phyloP scores from a whole-genome alignment of 2,329 filamentous ascomycete genomes.

The Diaporthe citri region DNA sequence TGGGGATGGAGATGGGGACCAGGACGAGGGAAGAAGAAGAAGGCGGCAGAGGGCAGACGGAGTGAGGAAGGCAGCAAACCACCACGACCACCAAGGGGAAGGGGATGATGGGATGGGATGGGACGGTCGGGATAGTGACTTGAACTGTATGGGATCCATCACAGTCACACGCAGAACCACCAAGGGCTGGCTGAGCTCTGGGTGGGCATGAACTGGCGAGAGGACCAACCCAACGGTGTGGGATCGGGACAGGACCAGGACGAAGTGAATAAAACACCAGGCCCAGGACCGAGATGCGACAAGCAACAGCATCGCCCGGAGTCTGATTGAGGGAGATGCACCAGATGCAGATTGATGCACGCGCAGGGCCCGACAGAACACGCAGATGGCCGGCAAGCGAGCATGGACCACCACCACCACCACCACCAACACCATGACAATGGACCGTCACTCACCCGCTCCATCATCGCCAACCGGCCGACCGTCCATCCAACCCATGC shows the following conservation, averaged over 20 bases:
- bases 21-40: neutral
- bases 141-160: constrained; percentile 10
- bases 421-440: constrained; percentile 8
- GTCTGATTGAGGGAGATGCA: constrained; percentile 13
- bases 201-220: constrained; percentile 3
- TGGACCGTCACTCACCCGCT: neutral
- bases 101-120: constrained; percentile 19
- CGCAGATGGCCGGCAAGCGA: constrained; percentile 17
- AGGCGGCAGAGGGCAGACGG: neutral
- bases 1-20: constrained; percentile 11
- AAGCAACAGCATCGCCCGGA: constrained; percentile 1
- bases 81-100: neutral
- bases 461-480: neutral
- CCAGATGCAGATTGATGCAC: constrained; percentile 32
- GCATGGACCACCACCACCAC: constrained; percentile 21
- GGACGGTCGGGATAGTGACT: constrained; percentile 15
- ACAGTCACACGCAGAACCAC: constrained; percentile 25
- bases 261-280: constrained; percentile 27
- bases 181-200: neutral
- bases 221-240: constrained; percentile 15
- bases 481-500: neutral
- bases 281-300: constrained; percentile 24
- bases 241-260: neutral
- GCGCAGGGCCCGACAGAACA: neutral
- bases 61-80: neutral